Base-by-base conservation (phyloP, 2,329 filamentous ascomycete species). In the Colletotrichum spinosum region DNA sequence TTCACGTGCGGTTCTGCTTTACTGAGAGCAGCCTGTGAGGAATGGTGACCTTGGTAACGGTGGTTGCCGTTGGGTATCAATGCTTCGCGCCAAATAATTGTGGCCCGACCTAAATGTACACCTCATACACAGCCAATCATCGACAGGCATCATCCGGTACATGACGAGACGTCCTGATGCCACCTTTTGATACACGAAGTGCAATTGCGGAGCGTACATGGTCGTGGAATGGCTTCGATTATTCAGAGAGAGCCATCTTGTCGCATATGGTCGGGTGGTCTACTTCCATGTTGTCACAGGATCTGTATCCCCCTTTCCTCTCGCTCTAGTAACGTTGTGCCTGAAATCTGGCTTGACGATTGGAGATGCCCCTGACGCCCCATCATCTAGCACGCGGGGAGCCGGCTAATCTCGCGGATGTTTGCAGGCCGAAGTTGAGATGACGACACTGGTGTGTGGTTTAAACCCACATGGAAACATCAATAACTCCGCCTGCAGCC, bases 31-130 rank as follows among this genome's bases (percentile, higher is more conserved):
- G 25, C 25, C 4, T 25, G 25, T 25, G 25, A 25, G 25, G 3
- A 25, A 25, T 25, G 25, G 25, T 25, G 25, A 25, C 37, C 10
- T 33, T 35, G 46, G 58, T 46, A 54, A 34, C 44, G 41, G 45
- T 55, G 58, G 67, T 61, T 69, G 62, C 68, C 64, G 74, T 79
- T 78, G 77, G 77, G 77, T 76, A 79, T 70, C 77, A 76, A 79
- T 73, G 76, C 76, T 70, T 72, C 69, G 68, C 72, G 70, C 76
- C 73, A 66, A 66, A 58, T 42, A 74, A 74, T 79, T 74, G 72
- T 69, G 70, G 75, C 76, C 76, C 71, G 76, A 77, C 73, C 68
- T 70, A 71, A 71, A 39, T 55, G 54, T 34, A 50, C 56, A 65
- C 55, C 65, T 64, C 61, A 69, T 50, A 15, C 37, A 41, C 48